Percentiles rank a stretch among this genome's conserved stretches.
Evolutionary conservation across 331 rosid species (phyloP).

Genomic region (Acacia concinna): DNA sequence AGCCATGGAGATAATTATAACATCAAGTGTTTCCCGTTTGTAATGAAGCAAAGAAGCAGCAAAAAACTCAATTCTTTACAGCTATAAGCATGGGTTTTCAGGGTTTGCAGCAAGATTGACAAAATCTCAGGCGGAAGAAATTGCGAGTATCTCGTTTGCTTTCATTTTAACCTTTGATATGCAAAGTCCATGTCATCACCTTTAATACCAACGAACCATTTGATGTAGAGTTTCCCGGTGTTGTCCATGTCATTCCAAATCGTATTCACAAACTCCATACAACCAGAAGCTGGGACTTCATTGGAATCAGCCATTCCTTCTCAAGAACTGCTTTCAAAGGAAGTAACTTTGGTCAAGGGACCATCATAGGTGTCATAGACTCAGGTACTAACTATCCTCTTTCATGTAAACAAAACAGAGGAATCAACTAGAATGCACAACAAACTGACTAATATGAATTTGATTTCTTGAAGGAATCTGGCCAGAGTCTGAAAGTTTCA

Average conservation of each 20-base stretch:
- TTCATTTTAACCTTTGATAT: constrained; percentile 9
- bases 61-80: constrained; percentile 57
- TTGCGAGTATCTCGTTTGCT: constrained; percentile 50
- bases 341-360: constrained; percentile 60
- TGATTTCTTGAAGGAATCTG: constrained; percentile 59
- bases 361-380: constrained; percentile 72
- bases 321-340: constrained; percentile 28
- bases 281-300: constrained; percentile 84
- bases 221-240: constrained; percentile 61
- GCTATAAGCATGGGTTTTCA: constrained; percentile 78
- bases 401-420: constrained; percentile 19
- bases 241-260: constrained; percentile 66
- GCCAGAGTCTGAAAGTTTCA: constrained; percentile 77
- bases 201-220: constrained; percentile 23
- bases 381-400: constrained; percentile 49
- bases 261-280: constrained; percentile 71
- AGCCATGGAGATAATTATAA: neutral
- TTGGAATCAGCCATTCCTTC: constrained; percentile 47
- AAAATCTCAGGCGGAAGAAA: constrained; percentile 57
- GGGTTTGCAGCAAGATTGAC: constrained; percentile 79
- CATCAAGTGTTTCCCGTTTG: constrained; percentile 17
- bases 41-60: constrained; percentile 72
- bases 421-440: constrained; percentile 8
- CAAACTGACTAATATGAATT: constrained; percentile 26
- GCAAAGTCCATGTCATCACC: constrained; percentile 24